Evolutionary conservation across 2,329 filamentous ascomycete species (phyloP), one percentile per base, ranked within the genome.

Genomic region (Talaromyces sp.): DNA sequence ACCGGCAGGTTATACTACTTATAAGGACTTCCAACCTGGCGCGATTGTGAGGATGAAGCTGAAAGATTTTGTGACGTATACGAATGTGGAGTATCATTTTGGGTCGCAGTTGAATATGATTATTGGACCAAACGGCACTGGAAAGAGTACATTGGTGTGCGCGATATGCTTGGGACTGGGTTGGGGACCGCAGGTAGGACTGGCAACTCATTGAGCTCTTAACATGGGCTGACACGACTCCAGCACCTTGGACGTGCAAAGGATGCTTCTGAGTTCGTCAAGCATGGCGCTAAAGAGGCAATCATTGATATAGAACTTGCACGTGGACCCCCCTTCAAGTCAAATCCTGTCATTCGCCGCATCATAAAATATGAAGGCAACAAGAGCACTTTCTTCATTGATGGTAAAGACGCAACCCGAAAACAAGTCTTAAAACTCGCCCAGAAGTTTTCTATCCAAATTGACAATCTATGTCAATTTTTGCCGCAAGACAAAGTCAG

Each of bases 381-480:
- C 73, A 89, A 86, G 67, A 87, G 88, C 35, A 84, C 85, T n/a
- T 99, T 90, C 80, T 89, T 83, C 72, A 74, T 98, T 35, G 88
- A 97, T 72, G 88, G 87, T 44, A 84, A 82, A 66, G 82, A 81
- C 5, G 82, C 82, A 9, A 75, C 75, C 1, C 84, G 87, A 66
- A 89, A 88, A 69, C 81, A 81, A 3, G 83, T 98, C 6, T 82
- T 89, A 68, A 77, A 82, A 9, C 79, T 96, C 56, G 89, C 88
- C 65, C 84, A 81, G 64, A 83, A 82, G 9, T 87, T 96, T 70
- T 89, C 89, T 56, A 98, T 99, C 58, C 95, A 99, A 75, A 91
- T 98, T 67, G 95, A 99, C 79, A 99, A 99, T 69, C 82, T 99
- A 1, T 99, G 95, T 74, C 95, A 99, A 73, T 99, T 99, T 70